Evolutionary conservation across 768 basidiomycete genomes (phyloP), one percentile per base, ranked within the genome.

Genomic region (Hortiboletus campestris): DNA sequence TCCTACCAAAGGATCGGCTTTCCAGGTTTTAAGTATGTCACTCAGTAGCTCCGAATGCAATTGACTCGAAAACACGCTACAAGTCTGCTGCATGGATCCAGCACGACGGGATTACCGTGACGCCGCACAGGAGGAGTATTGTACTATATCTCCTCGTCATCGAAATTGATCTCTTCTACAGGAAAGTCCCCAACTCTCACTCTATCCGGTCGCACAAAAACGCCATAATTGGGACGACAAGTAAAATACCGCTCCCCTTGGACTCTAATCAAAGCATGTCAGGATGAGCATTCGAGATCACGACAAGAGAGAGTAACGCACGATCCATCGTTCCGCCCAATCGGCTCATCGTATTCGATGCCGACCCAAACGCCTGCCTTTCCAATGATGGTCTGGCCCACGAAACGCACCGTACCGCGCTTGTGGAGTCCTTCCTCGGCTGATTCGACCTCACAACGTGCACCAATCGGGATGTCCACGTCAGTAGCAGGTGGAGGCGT

Each of bases 251-350:
- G 76, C 58, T 85, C 83, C 1, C 91, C 93, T 65, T 93, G 81
- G 3, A 96, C 88, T 1, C 94, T 96, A 60, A 17, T 32, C 10
- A 28, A 39, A 42, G 48, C 11, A 41, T 34, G 20, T 43, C 22
- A 39, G 5, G n/a, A 42, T 6, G 17, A 20, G n/a, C 1, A 29
- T 39, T 17, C 12, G 28, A 42, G 28, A 38, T 47, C 31, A 13
- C 20, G 9, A 43, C 29, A 19, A 49, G 53, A 40, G 40, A 36
- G 38, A 6, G 25, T 16, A 10, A 84, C 94, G 74, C 67, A 96
- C 94, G 85, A 86, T 62, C 96, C 96, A 69, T 98, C 90, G 58
- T 95, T 94, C 75, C 95, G 98, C 12, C 96, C 96, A 22, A 92
- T 79, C 4, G 96, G 95, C 64, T 98, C 96, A 67, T 98, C 96